Evolutionary conservation across 768 basidiomycete genomes (phyloP).

Genomic region (Xerocomus potaroensis): DNA sequence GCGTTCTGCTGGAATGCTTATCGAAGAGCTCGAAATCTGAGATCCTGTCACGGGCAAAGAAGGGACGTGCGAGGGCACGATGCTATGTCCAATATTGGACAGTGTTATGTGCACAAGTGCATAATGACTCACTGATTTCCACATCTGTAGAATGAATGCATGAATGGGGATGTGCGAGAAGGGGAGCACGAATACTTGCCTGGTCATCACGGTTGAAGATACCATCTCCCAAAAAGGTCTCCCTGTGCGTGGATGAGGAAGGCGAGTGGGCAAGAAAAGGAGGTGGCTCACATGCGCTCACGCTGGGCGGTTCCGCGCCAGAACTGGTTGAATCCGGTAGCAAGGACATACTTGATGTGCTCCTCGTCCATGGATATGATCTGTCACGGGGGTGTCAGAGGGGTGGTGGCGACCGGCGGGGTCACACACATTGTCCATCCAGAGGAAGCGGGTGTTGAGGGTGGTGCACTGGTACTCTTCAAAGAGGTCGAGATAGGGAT

Average conservation of each 20-base stretch:
- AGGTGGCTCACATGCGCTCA: slow-evolving; percentile 53
- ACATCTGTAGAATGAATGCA: slow-evolving; percentile 35
- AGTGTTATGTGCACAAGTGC: background rate
- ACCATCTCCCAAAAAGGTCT: slow-evolving; percentile 61
- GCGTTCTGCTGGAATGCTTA: slow-evolving; percentile 42
- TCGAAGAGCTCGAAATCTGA: slow-evolving; percentile 70
- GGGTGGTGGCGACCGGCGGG: too few relatives aligned
- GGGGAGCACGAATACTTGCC: slow-evolving; percentile 38
- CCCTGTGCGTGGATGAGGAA: slow-evolving; percentile 26
- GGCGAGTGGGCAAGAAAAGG: background rate
- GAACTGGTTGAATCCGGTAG: slow-evolving; percentile 64
- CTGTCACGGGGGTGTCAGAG: too few relatives aligned
- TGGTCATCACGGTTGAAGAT: slow-evolving; percentile 78
- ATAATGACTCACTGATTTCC: slow-evolving; percentile 53
- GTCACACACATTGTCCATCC: slow-evolving; percentile 59
- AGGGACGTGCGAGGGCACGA: slow-evolving; percentile 63
- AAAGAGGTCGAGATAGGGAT: slow-evolving; percentile 62
- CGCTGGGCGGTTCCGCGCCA: slow-evolving; percentile 63
- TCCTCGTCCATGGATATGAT: slow-evolving; percentile 74
- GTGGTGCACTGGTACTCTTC: slow-evolving; percentile 69
- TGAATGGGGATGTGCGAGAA: background rate
- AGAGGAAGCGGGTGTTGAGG: slow-evolving; percentile 63
- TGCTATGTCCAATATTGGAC: slow-evolving; percentile 41
- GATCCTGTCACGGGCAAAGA: slow-evolving; percentile 69
- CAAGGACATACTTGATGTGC: slow-evolving; percentile 58